Conservation (phyloP, 2,329 filamentous ascomycete species). For the Camptophora hylomeconis region DNA sequence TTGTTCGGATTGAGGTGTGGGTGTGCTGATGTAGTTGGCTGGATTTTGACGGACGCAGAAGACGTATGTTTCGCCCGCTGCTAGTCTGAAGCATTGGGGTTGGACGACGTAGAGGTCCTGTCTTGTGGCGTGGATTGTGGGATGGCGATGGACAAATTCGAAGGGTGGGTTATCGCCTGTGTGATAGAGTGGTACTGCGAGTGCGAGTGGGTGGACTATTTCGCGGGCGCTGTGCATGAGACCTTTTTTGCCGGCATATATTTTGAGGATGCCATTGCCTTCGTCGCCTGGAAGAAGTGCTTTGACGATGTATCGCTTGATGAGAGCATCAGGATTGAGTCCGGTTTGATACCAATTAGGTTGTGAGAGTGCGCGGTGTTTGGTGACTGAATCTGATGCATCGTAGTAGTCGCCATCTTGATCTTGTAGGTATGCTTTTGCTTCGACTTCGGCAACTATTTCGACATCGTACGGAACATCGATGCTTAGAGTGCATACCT, state of each 20-base stretch:
- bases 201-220: slow-evolving; percentile 81
- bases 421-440: slow-evolving; percentile 66
- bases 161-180: slow-evolving; percentile 87
- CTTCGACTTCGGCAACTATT: slow-evolving; percentile 82
- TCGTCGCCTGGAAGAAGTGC: slow-evolving; percentile 84
- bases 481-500: slow-evolving; percentile 83
- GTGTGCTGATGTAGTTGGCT: slow-evolving; percentile 27
- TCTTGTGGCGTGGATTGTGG: slow-evolving; percentile 91
- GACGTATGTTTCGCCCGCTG: slow-evolving; percentile 94
- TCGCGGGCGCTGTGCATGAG: slow-evolving; percentile 97
- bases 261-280: slow-evolving; percentile 71
- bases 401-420: slow-evolving; percentile 87
- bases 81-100: slow-evolving; percentile 78
- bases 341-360: slow-evolving; percentile 73
- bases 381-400: slow-evolving; percentile 64
- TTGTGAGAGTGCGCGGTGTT: slow-evolving; percentile 78
- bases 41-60: slow-evolving; percentile 92
- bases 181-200: slow-evolving; percentile 81
- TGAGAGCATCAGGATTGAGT: slow-evolving; percentile 18
- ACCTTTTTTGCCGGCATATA: slow-evolving; percentile 88
- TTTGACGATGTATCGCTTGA: slow-evolving; percentile 89
- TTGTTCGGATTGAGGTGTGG: slow-evolving; percentile 9
- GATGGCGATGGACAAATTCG: slow-evolving; percentile 83
- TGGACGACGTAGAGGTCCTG: slow-evolving; percentile 96
- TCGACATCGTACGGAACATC: slow-evolving; percentile 82